A percentile compares a stretch with the other conserved stretches of the same genome.
These are phyloP conservation scores for Phytopythium cucurbitacearum DNA, from an alignment of 352 stramenopile genomes.

Conservation along the genomic window DNA sequence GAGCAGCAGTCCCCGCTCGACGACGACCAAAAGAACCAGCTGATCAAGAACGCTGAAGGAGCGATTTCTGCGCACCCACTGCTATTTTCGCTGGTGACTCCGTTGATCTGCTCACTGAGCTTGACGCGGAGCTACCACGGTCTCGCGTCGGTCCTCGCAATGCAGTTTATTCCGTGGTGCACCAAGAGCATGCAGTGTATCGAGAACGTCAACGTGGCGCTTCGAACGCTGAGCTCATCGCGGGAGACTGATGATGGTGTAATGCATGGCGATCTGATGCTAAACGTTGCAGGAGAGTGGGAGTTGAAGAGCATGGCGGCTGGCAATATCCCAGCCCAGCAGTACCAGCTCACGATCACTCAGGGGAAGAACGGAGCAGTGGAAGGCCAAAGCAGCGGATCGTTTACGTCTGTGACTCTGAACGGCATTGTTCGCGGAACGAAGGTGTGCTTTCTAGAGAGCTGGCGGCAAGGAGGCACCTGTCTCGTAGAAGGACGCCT, in stretches of 20 bases:
- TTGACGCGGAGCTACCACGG: slow-evolving; percentile 69
- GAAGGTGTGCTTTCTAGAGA: slow-evolving; percentile 84
- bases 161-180: slow-evolving; percentile 79
- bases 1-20: slow-evolving; percentile 14
- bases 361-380: slow-evolving; percentile 65
- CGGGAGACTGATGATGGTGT: slow-evolving; percentile 17
- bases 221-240: slow-evolving; percentile 27
- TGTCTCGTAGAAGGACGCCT: slow-evolving; percentile 80
- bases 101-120: slow-evolving; percentile 58
- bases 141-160: slow-evolving; percentile 56
- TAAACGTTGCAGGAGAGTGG: slow-evolving; percentile 81
- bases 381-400: slow-evolving; percentile 67
- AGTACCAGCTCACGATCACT: slow-evolving; percentile 77
- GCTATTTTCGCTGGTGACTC: slow-evolving; percentile 55
- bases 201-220: slow-evolving; percentile 50
- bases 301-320: slow-evolving; percentile 86
- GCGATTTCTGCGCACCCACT: slow-evolving; percentile 42
- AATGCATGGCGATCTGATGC: slow-evolving; percentile 28
- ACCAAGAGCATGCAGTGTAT: slow-evolving; percentile 63
- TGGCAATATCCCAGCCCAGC: slow-evolving; percentile 82
- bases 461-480: slow-evolving; percentile 83
- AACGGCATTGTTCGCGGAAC: slow-evolving; percentile 70
- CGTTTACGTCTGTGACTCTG: slow-evolving; percentile 79
- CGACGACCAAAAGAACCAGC: slow-evolving; percentile 11
- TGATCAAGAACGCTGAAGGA: slow-evolving; percentile 22